Percentiles rank a stretch among this genome's conserved stretches.
phyloP scores from a whole-genome alignment of 2,329 filamentous ascomycete species.

The Cryphonectria carpinicola region DNA sequence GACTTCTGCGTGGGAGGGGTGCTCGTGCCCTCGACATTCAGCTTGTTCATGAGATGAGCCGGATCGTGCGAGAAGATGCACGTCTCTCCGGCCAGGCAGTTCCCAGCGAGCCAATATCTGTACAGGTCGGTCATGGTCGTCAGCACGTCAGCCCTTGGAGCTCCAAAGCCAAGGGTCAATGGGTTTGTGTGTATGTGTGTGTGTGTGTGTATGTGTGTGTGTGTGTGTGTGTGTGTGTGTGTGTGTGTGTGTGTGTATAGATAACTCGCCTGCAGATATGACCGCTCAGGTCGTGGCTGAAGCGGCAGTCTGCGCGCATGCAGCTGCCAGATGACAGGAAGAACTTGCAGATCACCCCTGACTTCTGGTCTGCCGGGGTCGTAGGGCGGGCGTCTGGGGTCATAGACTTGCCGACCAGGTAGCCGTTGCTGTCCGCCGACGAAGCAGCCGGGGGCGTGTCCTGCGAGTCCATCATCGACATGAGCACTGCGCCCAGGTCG shows the following conservation, averaged over 20 bases:
- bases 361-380: slow-evolving; percentile 79
- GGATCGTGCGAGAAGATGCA: slow-evolving; percentile 99
- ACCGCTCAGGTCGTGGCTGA: slow-evolving; percentile 93
- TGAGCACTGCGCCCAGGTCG: slow-evolving; percentile 89
- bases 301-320: slow-evolving; percentile 91
- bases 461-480: slow-evolving; percentile 80
- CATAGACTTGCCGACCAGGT: slow-evolving; percentile 90
- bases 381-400: slow-evolving; percentile 72
- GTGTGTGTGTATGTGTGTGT: too few species aligned
- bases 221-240: too few species aligned
- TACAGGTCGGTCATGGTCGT: slow-evolving; percentile 16
- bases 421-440: slow-evolving; percentile 52
- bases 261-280: slow-evolving; percentile 93
- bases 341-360: slow-evolving; percentile 94
- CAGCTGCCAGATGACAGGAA: slow-evolving; percentile 96
- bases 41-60: slow-evolving; percentile 78
- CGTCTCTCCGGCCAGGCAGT: slow-evolving; percentile 88
- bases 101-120: slow-evolving; percentile 95
- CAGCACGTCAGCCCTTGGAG: slow-evolving; percentile 22
- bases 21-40: slow-evolving; percentile 71
- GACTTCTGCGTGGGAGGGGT: slow-evolving; percentile 66
- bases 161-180: slow-evolving; percentile 10
- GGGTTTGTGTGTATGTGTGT: too few species aligned
- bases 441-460: slow-evolving; percentile 38
- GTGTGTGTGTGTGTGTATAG: slow-evolving; percentile 14